A percentile compares a stretch with the other conserved stretches of the same genome.
These are phyloP conservation scores for Aspergillus arachidicola DNA, from an alignment of 2,329 filamentous ascomycete species.

Conservation along the genomic window DNA sequence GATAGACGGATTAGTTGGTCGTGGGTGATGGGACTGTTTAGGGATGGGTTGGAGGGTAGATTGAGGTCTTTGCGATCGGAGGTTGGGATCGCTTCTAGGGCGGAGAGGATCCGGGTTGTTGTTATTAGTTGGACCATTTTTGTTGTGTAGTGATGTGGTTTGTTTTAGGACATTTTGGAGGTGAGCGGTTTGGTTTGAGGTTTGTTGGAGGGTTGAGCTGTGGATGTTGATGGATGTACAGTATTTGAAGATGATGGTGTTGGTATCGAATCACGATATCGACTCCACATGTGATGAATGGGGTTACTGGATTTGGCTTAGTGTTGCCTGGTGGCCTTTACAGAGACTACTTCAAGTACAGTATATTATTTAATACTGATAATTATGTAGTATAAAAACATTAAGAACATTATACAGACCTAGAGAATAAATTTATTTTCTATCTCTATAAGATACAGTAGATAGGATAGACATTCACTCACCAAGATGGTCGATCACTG, in stretches of 20 bases:
- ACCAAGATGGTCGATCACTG: too few relatives aligned
- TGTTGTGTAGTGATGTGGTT: neutral
- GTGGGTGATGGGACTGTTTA: conserved; percentile 45
- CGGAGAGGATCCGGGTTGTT: conserved; percentile 43
- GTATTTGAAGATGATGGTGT: neutral
- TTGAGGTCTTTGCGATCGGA: conserved; percentile 35
- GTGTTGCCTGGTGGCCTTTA: neutral
- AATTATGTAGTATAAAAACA: too few relatives aligned
- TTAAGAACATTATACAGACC: too few relatives aligned
- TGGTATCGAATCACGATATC: neutral
- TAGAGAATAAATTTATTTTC: too few relatives aligned
- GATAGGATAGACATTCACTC: too few relatives aligned
- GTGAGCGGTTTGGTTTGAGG: too few relatives aligned
- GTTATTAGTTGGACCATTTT: conserved; percentile 47
- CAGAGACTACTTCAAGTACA: too few relatives aligned
- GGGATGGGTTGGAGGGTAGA: conserved; percentile 32
- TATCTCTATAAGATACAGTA: too few relatives aligned
- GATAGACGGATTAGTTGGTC: conserved; percentile 43
- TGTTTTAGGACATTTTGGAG: neutral
- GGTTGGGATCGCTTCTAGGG: conserved; percentile 39
- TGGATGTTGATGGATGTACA: neutral
- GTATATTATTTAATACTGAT: too few relatives aligned
- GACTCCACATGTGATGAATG: neutral
- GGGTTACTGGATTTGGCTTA: neutral
- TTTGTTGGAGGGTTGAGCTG: neutral